Evolutionary conservation across 352 stramenopile species (phyloP).

Genomic region (Phytophthora pisi): DNA sequence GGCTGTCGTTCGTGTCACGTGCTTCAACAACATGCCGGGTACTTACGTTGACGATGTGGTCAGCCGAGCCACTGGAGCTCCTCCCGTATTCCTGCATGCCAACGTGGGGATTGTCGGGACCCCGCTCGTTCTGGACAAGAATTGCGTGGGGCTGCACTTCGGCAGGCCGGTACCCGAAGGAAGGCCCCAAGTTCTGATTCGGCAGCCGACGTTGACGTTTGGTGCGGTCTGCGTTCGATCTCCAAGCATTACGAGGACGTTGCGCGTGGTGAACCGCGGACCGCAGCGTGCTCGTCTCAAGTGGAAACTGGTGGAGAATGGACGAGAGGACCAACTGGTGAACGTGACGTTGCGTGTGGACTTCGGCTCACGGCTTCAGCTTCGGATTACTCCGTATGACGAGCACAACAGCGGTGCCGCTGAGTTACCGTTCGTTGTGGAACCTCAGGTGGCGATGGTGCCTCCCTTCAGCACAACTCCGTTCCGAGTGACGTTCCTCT

Average conservation of each 20-base stretch:
- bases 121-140: slow-evolving; percentile 58
- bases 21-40: slow-evolving; percentile 83
- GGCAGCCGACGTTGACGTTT: slow-evolving; percentile 52
- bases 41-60: slow-evolving; percentile 70
- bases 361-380: slow-evolving; percentile 43
- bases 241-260: slow-evolving; percentile 43
- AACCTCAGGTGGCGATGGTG: slow-evolving; percentile 40
- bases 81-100: slow-evolving; percentile 67
- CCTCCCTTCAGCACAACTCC: slow-evolving; percentile 28
- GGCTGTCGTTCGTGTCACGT: slow-evolving; percentile 53
- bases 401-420: slow-evolving; percentile 25
- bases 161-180: slow-evolving; percentile 25
- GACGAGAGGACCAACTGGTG: slow-evolving; percentile 61
- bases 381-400: slow-evolving; percentile 49
- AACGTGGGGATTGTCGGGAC: slow-evolving; percentile 61
- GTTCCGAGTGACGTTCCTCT: slow-evolving; percentile 64
- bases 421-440: slow-evolving; percentile 48
- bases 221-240: slow-evolving; percentile 54
- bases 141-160: slow-evolving; percentile 70
- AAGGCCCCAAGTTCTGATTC: not conserved
- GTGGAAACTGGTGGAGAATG: slow-evolving; percentile 64
- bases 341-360: slow-evolving; percentile 63
- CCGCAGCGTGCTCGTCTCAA: slow-evolving; percentile 58
- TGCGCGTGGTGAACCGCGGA: slow-evolving; percentile 75
- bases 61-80: slow-evolving; percentile 48